A percentile compares a stretch with the other conserved stretches of the same genome.
Evolutionary conservation across 768 basidiomycete genomes (phyloP).

Genomic region (Cystobasidium ongulense): DNA sequence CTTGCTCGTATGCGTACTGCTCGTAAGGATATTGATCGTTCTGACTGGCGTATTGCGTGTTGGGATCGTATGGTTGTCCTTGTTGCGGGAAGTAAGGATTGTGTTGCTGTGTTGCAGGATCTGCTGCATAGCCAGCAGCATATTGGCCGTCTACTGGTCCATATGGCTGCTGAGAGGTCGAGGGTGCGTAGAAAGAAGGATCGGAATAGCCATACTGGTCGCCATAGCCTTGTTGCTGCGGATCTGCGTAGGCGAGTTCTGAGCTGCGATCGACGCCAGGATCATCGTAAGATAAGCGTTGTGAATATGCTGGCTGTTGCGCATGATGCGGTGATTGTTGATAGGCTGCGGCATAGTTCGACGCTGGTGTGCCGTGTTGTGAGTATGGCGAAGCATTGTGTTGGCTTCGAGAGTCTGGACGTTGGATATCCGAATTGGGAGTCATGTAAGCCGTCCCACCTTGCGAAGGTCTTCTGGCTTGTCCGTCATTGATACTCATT

Average conservation of each 20-base stretch:
- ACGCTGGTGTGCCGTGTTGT: conserved; percentile 4
- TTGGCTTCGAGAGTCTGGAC: not conserved
- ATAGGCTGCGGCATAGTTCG: not conserved
- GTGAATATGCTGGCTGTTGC: conserved; percentile 1
- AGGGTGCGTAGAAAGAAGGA: conserved; percentile 12
- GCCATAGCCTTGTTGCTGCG: not conserved
- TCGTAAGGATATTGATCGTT: not conserved
- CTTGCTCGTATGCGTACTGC: not conserved
- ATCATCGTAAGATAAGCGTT: conserved; percentile 11
- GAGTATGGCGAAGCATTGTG: conserved; percentile 16
- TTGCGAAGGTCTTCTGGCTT: conserved; percentile 8
- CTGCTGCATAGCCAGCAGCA: not conserved
- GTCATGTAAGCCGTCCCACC: not conserved
- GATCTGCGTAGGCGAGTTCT: not conserved
- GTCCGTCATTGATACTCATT: conserved; percentile 7
- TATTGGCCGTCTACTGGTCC: not conserved
- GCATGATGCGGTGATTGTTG: not conserved
- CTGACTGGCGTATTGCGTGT: not conserved
- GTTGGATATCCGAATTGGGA: not conserved
- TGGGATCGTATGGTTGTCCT: conserved; percentile 9
- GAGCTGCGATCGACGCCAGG: not conserved
- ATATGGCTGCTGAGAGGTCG: not conserved
- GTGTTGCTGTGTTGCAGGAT: not conserved
- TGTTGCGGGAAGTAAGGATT: not conserved
- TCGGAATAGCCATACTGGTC: not conserved